Percentiles rank a stretch among this genome's conserved stretches.
These are phyloP conservation scores for Trichoderma gamsii DNA, from an alignment of 495 filamentous ascomycete genomes.

Conservation along the genomic window DNA sequence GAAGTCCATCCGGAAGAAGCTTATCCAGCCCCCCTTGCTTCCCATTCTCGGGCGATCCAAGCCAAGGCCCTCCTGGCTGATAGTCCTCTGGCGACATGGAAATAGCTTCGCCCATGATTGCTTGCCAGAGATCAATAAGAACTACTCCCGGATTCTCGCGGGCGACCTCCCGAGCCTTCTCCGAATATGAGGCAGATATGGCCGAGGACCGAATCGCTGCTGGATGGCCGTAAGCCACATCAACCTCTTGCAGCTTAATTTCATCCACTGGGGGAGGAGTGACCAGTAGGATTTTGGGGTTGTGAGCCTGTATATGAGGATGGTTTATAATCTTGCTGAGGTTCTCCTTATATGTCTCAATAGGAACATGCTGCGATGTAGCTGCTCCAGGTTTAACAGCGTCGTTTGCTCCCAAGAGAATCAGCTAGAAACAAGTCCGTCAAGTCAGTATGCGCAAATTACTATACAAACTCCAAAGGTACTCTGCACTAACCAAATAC, in stretches of 20 bases:
- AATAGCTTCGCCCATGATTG: constrained; percentile 57
- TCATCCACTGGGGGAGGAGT: constrained; percentile 79
- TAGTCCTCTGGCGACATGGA: constrained; percentile 32
- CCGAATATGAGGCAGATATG: constrained; percentile 63
- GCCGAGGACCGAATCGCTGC: constrained; percentile 54
- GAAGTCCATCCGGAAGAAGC: constrained; percentile 48
- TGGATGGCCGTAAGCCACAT: constrained; percentile 43
- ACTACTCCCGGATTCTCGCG: constrained; percentile 51
- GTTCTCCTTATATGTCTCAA: constrained; percentile 66
- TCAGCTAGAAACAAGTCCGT: constrained; percentile 40
- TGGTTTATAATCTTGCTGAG: constrained; percentile 64
- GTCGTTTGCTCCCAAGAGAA: constrained; percentile 89
- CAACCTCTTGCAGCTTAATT: constrained; percentile 52
- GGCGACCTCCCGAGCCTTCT: constrained; percentile 60
- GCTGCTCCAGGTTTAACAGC: constrained; percentile 53
- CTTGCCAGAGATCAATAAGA: constrained; percentile 69
- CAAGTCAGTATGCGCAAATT: neutral
- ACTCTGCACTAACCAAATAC: constrained; percentile 53
- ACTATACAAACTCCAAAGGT: constrained; percentile 6
- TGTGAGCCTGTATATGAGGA: constrained; percentile 58
- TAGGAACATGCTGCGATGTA: constrained; percentile 64
- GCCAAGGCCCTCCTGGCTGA: constrained; percentile 32
- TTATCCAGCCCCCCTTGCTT: constrained; percentile 39
- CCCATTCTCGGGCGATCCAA: constrained; percentile 38
- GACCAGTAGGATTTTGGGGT: constrained; percentile 65